Conservation (phyloP, 163 green algal species). For the Trebouxiophyceae sp. region DNA sequence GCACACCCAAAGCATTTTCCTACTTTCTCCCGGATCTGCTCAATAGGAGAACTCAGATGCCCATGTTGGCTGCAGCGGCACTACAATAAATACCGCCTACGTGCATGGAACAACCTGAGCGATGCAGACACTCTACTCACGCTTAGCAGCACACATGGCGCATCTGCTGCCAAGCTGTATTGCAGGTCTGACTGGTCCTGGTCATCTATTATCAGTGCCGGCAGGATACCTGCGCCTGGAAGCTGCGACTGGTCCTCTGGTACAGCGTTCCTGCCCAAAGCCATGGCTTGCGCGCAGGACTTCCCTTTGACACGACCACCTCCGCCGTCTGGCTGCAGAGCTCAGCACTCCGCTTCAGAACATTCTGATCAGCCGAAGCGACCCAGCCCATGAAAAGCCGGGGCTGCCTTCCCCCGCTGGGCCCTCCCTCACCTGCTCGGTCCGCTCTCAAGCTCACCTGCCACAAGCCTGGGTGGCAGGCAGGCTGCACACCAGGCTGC, state of each 20-base stretch:
- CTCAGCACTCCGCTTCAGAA: not conserved
- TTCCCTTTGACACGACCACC: no score
- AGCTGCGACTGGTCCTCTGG: no score
- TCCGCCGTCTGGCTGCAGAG: no score
- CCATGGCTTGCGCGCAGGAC: no score
- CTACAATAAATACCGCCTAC: constrained; percentile 67
- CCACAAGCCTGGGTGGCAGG: not conserved
- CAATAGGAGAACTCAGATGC: no score
- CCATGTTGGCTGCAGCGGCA: constrained; percentile 64
- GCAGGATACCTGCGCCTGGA: no score
- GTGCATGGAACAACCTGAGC: constrained; percentile 48
- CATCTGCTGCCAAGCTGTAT: not conserved
- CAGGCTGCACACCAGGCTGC: not conserved
- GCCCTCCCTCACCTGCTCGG: not conserved
- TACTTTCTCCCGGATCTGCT: no score
- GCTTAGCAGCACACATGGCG: not conserved
- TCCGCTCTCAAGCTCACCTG: not conserved
- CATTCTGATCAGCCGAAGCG: not conserved
- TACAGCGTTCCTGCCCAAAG: no score
- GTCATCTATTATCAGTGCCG: no score
- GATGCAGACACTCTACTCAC: not conserved
- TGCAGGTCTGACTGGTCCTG: not conserved
- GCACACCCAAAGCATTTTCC: no score
- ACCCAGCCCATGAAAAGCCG: not conserved
- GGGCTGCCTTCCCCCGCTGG: no score